Conservation (phyloP, 768 basidiomycete species). For the Trametes sanguinea region DNA sequence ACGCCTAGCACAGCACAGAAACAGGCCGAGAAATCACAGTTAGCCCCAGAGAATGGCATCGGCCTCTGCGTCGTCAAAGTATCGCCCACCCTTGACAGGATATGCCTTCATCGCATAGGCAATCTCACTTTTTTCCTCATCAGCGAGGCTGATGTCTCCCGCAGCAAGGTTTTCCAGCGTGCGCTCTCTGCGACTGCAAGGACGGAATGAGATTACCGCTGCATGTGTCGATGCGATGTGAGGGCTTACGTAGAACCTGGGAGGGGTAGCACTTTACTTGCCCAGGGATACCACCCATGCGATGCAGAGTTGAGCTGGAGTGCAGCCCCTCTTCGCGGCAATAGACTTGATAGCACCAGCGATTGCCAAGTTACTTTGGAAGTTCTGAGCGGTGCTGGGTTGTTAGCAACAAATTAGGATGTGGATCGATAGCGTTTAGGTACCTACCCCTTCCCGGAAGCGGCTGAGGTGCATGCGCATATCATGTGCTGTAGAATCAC, state of each 20-base stretch:
- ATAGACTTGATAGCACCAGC: conserved; percentile 42
- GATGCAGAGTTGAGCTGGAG: conserved; percentile 40
- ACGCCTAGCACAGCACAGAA: no score
- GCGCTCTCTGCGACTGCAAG: conserved; percentile 17
- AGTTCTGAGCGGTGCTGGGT: neutral
- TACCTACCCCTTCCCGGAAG: conserved; percentile 17
- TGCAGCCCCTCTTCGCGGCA: conserved; percentile 42
- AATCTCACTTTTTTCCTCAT: conserved; percentile 13
- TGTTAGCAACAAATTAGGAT: no score
- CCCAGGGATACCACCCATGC: conserved; percentile 42
- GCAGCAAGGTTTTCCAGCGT: conserved; percentile 43
- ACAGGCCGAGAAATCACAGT: neutral
- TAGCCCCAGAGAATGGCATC: conserved; percentile 34
- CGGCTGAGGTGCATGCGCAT: neutral
- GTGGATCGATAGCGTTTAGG: no score
- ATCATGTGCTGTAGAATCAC: conserved; percentile 37
- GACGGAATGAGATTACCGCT: neutral
- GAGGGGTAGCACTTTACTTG: conserved; percentile 45
- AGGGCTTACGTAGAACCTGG: conserved; percentile 44
- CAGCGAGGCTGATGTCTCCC: conserved; percentile 39
- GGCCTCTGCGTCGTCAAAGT: conserved; percentile 24
- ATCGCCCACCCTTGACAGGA: conserved; percentile 44
- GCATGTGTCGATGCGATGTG: neutral
- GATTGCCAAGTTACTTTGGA: conserved; percentile 39
- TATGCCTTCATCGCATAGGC: conserved; percentile 36